These are phyloP conservation scores for Kodamaea alishanica DNA, from an alignment of 1,139 yeast species.

Conservation along the genomic window DNA sequence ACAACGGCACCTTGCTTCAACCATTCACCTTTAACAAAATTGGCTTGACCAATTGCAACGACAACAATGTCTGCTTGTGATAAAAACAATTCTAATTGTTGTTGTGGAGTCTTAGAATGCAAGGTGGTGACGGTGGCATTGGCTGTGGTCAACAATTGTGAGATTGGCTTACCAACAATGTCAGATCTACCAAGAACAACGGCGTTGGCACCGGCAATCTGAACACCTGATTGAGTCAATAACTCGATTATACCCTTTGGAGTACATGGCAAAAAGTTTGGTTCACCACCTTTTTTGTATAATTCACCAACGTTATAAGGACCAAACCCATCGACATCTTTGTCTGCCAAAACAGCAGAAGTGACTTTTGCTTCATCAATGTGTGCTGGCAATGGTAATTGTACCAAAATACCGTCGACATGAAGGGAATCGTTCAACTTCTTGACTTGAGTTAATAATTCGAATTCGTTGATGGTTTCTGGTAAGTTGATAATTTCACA, in stretches of 20 bases:
- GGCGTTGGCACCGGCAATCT: constrained; percentile 74
- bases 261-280: constrained; percentile 88
- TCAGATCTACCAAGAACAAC: constrained; percentile 96
- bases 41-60: constrained; percentile 86
- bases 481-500: constrained; percentile 69
- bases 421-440: constrained; percentile 60
- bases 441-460: constrained; percentile 56
- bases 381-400: constrained; percentile 83
- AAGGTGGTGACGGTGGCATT: constrained; percentile 83
- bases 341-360: constrained; percentile 66
- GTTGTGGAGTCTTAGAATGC: constrained; percentile 67
- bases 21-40: constrained; percentile 86
- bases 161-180: constrained; percentile 93
- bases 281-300: constrained; percentile 83
- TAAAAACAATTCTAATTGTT: constrained; percentile 57
- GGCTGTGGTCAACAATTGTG: constrained; percentile 71
- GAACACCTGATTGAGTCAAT: constrained; percentile 59
- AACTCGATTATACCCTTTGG: constrained; percentile 91
- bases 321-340: constrained; percentile 97
- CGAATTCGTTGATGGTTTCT: constrained; percentile 54
- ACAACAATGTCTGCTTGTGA: constrained; percentile 83
- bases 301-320: constrained; percentile 88
- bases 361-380: constrained; percentile 78
- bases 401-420: constrained; percentile 88
- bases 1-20: constrained; percentile 80